A percentile compares a stretch with the other conserved stretches of the same genome.
Evolutionary conservation across 1,284 basidiomycete genomes (phyloP).

Genomic region (Moniliophthora roreri): DNA sequence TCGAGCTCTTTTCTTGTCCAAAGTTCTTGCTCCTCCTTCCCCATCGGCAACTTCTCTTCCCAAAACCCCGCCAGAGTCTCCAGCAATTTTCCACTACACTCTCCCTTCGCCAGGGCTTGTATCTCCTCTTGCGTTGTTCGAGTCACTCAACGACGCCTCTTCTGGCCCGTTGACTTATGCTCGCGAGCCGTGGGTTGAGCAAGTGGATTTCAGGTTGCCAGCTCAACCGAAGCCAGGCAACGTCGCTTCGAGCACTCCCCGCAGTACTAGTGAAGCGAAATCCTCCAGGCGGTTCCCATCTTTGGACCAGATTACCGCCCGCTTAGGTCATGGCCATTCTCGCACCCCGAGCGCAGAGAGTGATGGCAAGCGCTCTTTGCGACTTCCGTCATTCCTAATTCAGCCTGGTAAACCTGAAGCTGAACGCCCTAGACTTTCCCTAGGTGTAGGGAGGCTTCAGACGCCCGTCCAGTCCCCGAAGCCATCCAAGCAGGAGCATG

Average conservation of each 20-base stretch:
- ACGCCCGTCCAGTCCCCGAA: constrained; percentile 38
- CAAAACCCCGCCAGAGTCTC: constrained; percentile 69
- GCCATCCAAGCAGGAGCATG: constrained; percentile 19
- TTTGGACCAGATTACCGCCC: constrained; percentile 73
- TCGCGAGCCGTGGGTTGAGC: constrained; percentile 58
- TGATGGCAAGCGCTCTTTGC: constrained; percentile 23
- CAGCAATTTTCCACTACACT: constrained; percentile 65
- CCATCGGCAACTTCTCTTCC: constrained; percentile 56
- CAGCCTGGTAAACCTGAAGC: constrained; percentile 18
- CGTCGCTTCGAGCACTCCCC: constrained; percentile 14
- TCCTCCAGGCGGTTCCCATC: constrained; percentile 50
- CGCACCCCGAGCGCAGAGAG: constrained; percentile 19
- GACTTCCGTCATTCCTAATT: constrained; percentile 47
- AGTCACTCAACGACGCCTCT: constrained; percentile 44
- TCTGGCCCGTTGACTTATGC: constrained; percentile 21
- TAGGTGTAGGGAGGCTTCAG: constrained; percentile 50
- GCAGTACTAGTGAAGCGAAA: constrained; percentile 15
- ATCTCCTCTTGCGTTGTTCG: constrained; percentile 62
- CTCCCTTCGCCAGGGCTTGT: constrained; percentile 67
- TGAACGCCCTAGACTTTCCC: constrained; percentile 32
- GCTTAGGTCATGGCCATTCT: constrained; percentile 39
- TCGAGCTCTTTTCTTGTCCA: constrained; percentile 72
- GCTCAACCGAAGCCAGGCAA: constrained; percentile 25
- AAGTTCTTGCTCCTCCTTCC: constrained; percentile 64
- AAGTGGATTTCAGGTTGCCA: constrained; percentile 59